Percentiles rank a stretch among this genome's conserved stretches.
phyloP scores from a whole-genome alignment of 768 basidiomycete species.

The Trametopsis cervina region DNA sequence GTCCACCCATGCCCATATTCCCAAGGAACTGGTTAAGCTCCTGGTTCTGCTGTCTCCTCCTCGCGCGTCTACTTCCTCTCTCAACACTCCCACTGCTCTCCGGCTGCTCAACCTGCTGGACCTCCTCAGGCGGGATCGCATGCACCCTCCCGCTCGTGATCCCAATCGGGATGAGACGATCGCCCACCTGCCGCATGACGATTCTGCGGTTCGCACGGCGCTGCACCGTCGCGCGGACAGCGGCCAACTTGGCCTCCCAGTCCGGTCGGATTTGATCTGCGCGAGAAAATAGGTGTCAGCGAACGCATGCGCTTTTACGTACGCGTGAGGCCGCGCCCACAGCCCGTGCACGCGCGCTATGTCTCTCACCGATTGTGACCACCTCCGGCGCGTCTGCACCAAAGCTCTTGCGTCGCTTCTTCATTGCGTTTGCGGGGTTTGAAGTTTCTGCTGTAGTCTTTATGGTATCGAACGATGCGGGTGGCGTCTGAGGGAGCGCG shows the following conservation, averaged over 20 bases:
- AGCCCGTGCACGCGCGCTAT: too few species aligned
- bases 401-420: slow-evolving; percentile 83
- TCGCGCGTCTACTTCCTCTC: slow-evolving; percentile 40
- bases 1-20: slow-evolving; percentile 66
- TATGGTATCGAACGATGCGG: slow-evolving; percentile 48
- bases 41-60: slow-evolving; percentile 52
- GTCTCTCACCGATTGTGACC: slow-evolving; percentile 80
- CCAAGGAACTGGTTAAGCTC: slow-evolving; percentile 59
- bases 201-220: slow-evolving; percentile 93
- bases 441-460: slow-evolving; percentile 28
- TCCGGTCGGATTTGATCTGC: slow-evolving; percentile 95
- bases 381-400: slow-evolving; percentile 83
- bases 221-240: slow-evolving; percentile 93
- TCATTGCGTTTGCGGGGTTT: slow-evolving; percentile 24
- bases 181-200: slow-evolving; percentile 98
- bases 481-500: slow-evolving; percentile 26
- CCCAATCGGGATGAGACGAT: slow-evolving; percentile 94
- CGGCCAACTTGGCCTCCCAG: slow-evolving; percentile 94
- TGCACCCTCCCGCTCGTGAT: slow-evolving; percentile 86
- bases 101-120: slow-evolving; percentile 34
- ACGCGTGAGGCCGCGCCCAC: too few species aligned
- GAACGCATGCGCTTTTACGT: too few species aligned
- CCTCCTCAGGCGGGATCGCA: slow-evolving; percentile 55
- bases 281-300: slow-evolving; percentile 7
- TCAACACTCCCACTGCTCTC: slow-evolving; percentile 31